Evolutionary conservation across 1,284 basidiomycete species (phyloP), one percentile per base, ranked within the genome.

Genomic region (Vanrija humicola): DNA sequence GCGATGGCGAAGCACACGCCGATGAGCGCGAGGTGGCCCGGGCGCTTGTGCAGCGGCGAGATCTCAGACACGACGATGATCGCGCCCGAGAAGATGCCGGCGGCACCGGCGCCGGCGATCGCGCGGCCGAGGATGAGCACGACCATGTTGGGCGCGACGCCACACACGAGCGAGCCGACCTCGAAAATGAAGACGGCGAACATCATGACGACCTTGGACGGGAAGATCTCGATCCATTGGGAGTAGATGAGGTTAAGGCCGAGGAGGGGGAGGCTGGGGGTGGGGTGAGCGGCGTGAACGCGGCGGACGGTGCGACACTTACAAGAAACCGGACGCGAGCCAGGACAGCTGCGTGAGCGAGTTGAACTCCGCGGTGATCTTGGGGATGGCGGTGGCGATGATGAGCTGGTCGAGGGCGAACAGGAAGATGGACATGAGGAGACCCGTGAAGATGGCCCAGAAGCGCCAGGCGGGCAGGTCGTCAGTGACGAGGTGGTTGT

Each of bases 161-260:
- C 82, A 61, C 82, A 83, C 16, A 83, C 62, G 34, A 82, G 69
- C 5, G 78, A 80, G 4, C 82, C 82, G 28, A 82, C 51, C 50
- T 80, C 79, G 52, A 81, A 81, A 61, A 80, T 62, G 62, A 75
- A 58, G 53, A 80, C 72, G n/a, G 79, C 77, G 43, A 71, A 64
- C 19, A 79, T 63, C 61, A 79, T 74, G 55, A 76, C 70, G 48
- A 69, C 69, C 61, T 79, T 78, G 12, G 73, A 71, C 5, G 74
- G 73, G 61, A 78, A 74, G 60, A 78, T 67, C 43, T 69, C 67
- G 44, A 75, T 60, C 55, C 65, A 68, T 62, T 79, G 78, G 3
- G 74, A 65, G 64, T 73, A 78, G 46, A 76, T 63, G 28, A 79
- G 64, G 54, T 75, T 76, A 65, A 76, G 74, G 26, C 65, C 74